Evolutionary conservation across 345 rosid genomes (phyloP).

Genomic region (Aegle marmelos): DNA sequence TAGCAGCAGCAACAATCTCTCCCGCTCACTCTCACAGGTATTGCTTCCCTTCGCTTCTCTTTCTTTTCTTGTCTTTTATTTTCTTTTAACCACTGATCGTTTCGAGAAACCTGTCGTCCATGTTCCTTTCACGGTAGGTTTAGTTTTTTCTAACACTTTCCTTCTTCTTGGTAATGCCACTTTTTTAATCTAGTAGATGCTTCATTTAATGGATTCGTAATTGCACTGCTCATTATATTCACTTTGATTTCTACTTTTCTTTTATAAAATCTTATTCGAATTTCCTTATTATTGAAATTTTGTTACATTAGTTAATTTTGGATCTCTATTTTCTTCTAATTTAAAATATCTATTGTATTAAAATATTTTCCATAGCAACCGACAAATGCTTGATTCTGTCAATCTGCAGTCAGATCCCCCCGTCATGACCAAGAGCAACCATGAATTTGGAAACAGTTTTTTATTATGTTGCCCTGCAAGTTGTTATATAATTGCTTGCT

Average conservation of each 20-base stretch:
- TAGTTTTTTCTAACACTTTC: not conserved
- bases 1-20: constrained; percentile 26
- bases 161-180: not conserved
- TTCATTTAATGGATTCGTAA: not conserved
- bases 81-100: not conserved
- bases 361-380: not conserved
- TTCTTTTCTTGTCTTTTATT: no score
- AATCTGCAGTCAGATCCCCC: not conserved
- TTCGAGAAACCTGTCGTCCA: not conserved
- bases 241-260: not conserved
- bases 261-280: not conserved
- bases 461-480: not conserved
- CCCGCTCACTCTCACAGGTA: constrained; percentile 6
- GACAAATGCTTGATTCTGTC: not conserved
- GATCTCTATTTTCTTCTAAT: not conserved
- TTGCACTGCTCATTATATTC: not conserved
- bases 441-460: not conserved
- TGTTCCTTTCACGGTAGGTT: not conserved
- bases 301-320: not conserved
- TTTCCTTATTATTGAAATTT: not conserved
- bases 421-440: not conserved
- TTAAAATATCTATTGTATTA: not conserved
- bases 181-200: constrained; percentile 6
- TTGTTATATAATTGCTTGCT: not conserved
- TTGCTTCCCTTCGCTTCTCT: not conserved